These are phyloP conservation scores for Daucus carota DNA, from an alignment of 129 eudicot species.

Conservation along the genomic window DNA sequence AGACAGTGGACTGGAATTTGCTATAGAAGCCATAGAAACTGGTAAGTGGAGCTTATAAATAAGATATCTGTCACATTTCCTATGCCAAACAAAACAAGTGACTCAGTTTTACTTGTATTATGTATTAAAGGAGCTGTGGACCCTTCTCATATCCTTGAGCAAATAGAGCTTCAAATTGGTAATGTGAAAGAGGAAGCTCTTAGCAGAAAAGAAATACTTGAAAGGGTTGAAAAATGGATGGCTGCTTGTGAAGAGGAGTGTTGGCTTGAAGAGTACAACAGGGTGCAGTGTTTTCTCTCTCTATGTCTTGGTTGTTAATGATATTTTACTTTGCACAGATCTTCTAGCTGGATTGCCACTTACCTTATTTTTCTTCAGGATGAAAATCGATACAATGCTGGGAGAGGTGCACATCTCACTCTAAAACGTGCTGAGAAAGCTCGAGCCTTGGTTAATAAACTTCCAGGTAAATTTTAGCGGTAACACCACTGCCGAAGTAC, in stretches of 20 bases:
- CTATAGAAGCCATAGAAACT: conserved; percentile 43
- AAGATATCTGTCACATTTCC: conserved; percentile 6
- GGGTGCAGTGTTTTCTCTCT: conserved; percentile 24
- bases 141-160: conserved; percentile 75
- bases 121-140: conserved; percentile 63
- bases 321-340: conserved; percentile 7
- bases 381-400: conserved; percentile 88
- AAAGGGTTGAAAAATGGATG: conserved; percentile 82
- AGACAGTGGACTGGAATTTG: conserved; percentile 40
- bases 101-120: neutral
- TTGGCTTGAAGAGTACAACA: conserved; percentile 95
- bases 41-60: conserved; percentile 28
- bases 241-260: conserved; percentile 87
- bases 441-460: conserved; percentile 76
- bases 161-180: conserved; percentile 70
- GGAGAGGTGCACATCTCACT: conserved; percentile 89
- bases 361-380: conserved; percentile 37
- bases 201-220: conserved; percentile 86
- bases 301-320: neutral
- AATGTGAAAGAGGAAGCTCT: conserved; percentile 84
- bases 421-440: conserved; percentile 98
- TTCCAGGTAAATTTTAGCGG: conserved; percentile 55
- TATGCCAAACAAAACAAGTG: conserved; percentile 15
- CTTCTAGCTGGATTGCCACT: neutral
- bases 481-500: neutral